Evolutionary conservation across 2,329 filamentous ascomycete species (phyloP), one percentile per base, ranked within the genome.

Genomic region (Cercospora sp.): DNA sequence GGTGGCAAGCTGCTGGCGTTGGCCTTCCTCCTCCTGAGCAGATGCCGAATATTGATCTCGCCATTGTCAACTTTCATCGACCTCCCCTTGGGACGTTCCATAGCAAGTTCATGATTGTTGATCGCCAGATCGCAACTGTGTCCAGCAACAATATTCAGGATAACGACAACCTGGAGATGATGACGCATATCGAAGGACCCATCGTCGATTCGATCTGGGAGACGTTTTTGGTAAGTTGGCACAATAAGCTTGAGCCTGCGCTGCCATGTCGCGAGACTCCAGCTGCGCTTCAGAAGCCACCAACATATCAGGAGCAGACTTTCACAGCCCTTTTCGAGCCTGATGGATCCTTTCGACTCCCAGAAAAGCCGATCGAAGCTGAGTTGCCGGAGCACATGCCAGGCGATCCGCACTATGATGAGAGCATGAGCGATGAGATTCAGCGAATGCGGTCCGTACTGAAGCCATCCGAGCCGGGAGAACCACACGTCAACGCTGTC

Each of bases 171-270:
- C 69, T 93, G 65, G 91, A 94, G 78, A 75, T 94, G 91, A 89
- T 92, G 86, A 84, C 87, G 2, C 90, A 92, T 65, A 77, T 93
- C 0, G 90, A 94, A 79, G 91, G 91, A 0, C 87, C 90, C 0
- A 91, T 94, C 66, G 91, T 94, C 0, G 90, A 93, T 73, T 87
- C 88, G 1, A 79, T 94, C 26, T 93, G 92, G 75, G 91, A 94
- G 70, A 89, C 89, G 70, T 89, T 90, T 0, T 77, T 93, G 45
- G 84, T 93, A 7, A 90, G 89, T 0, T 94, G 91, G 91, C 83
- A 89, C 70, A 88, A 88, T 68, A 79, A 80, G 0, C 75, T 92
- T 0, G 80, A 88, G 0, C 88, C 89, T 1, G 82, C 86, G 0
- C 76, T 91, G 6, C 89, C 89, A 4, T 85, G 82, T 63, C 78